Conservation (phyloP, 768 basidiomycete species). For the Boletus huronensis region DNA sequence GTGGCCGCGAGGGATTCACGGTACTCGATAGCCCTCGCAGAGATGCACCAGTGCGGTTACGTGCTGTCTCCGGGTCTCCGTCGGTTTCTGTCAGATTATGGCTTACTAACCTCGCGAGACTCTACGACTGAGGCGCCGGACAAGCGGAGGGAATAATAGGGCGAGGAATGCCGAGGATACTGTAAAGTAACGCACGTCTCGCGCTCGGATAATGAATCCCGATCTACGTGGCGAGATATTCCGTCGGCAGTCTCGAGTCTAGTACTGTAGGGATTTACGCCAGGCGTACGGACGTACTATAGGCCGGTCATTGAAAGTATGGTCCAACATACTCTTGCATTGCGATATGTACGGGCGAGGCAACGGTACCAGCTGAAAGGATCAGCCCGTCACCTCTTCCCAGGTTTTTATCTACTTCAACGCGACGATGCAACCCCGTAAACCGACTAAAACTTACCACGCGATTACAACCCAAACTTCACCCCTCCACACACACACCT, state of each 20-base stretch:
- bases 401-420: conserved; percentile 13
- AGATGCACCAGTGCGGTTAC: conserved; percentile 66
- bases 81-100: conserved; percentile 28
- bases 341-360: conserved; percentile 29
- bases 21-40: conserved; percentile 60
- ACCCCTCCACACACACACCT: not conserved
- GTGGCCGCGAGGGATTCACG: conserved; percentile 54
- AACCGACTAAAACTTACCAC: conserved; percentile 15
- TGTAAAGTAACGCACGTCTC: not conserved
- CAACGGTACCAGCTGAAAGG: conserved; percentile 19
- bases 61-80: conserved; percentile 29
- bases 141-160: not conserved
- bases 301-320: too few relatives aligned
- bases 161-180: too few relatives aligned
- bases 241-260: conserved; percentile 2
- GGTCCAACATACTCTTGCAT: conserved; percentile 30
- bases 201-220: too few relatives aligned
- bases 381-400: conserved; percentile 21
- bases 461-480: conserved; percentile 1
- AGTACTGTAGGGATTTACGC: not conserved
- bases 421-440: conserved; percentile 11
- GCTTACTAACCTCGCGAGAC: conserved; percentile 2
- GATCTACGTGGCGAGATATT: not conserved
- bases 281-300: conserved; percentile 4
- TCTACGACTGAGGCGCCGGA: not conserved